phyloP scores from a whole-genome alignment of 2,329 filamentous ascomycete genomes.

The Cercospora zeina region DNA sequence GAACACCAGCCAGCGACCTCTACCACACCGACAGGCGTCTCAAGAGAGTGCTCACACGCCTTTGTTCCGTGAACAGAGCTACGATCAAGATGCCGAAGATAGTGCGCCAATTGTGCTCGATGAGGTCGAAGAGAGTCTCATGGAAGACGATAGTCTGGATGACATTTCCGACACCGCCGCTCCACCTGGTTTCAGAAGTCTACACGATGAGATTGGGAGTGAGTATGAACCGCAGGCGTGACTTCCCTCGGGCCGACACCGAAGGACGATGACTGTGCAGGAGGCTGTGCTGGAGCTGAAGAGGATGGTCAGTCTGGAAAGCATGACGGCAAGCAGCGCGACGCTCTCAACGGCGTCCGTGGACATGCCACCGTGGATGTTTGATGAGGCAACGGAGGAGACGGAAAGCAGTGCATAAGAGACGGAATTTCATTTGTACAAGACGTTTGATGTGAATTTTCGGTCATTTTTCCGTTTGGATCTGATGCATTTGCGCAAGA shows the following conservation, averaged over 20 bases:
- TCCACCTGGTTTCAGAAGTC: constrained; percentile 22
- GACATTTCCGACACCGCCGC: constrained; percentile 22
- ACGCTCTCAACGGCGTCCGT: not conserved
- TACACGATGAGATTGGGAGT: constrained; percentile 21
- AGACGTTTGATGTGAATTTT: constrained; percentile 11
- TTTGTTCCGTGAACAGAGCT: constrained; percentile 57
- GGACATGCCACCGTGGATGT: constrained; percentile 13
- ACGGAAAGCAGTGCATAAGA: constrained; percentile 4
- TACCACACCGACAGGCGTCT: constrained; percentile 20
- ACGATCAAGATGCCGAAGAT: constrained; percentile 61
- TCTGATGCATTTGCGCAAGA: constrained; percentile 21
- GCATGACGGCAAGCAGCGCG: constrained; percentile 7
- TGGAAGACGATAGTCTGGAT: constrained; percentile 49
- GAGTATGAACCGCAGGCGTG: constrained; percentile 10
- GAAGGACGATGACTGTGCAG: constrained; percentile 12
- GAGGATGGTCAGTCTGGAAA: constrained; percentile 11
- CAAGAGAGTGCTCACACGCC: constrained; percentile 50
- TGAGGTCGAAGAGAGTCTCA: constrained; percentile 45
- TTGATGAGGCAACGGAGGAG: not conserved
- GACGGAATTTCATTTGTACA: constrained; percentile 10
- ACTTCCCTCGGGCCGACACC: constrained; percentile 13
- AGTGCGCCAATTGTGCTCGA: constrained; percentile 44
- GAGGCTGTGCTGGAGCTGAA: constrained; percentile 12
- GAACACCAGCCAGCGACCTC: constrained; percentile 13
- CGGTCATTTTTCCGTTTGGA: constrained; percentile 16